Evolutionary conservation across 192 early-diverging fungal species (phyloP).

Genomic region (Gonapodya sp.): DNA sequence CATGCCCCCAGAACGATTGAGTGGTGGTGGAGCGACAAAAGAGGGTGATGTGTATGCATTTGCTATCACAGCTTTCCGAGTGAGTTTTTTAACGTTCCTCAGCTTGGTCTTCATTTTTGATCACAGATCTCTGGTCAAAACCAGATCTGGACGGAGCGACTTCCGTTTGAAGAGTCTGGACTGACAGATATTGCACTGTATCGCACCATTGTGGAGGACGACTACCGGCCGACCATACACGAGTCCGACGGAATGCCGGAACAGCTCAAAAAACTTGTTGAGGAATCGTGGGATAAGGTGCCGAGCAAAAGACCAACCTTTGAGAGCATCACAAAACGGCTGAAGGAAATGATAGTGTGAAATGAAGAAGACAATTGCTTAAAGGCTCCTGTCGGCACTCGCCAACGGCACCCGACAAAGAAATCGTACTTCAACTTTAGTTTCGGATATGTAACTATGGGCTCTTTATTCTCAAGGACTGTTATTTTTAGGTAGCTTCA

Average conservation of each 20-base stretch:
- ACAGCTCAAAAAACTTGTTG: background rate
- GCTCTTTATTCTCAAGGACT: no score
- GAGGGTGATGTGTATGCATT: slow-evolving; percentile 8
- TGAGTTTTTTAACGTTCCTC: background rate
- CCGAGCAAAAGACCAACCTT: background rate
- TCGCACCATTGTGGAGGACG: background rate
- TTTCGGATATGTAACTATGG: no score
- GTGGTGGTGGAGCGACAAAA: background rate
- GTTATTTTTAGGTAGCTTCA: no score
- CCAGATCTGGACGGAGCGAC: background rate
- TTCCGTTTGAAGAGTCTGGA: slow-evolving; percentile 1
- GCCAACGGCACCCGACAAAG: no score
- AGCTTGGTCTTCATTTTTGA: background rate
- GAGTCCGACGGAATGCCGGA: background rate
- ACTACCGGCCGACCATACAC: background rate
- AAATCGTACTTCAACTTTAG: no score
- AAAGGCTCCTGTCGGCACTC: no score
- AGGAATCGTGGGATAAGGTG: background rate
- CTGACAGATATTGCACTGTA: background rate
- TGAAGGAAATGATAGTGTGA: background rate
- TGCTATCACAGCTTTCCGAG: slow-evolving; percentile 3
- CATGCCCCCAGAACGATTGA: slow-evolving; percentile 6
- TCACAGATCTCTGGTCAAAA: background rate
- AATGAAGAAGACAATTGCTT: no score
- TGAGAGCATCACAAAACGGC: background rate